Evolutionary conservation across 1,284 basidiomycete genomes (phyloP).

Genomic region (Melampsora larici-populina): DNA sequence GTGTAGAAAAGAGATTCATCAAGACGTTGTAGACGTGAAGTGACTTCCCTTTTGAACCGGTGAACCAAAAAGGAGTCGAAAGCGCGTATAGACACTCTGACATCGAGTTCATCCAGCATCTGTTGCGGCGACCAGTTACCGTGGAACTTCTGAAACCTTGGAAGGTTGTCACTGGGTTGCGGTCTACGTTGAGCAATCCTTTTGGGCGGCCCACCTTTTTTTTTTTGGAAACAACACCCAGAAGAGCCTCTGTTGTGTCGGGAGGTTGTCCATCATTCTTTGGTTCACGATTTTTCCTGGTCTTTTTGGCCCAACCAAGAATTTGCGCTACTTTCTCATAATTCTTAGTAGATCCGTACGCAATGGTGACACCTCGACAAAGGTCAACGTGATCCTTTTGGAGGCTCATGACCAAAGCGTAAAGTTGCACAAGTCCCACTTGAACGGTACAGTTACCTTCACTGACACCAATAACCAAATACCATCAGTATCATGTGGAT

Average conservation of each 20-base stretch:
- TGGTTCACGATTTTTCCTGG: background rate
- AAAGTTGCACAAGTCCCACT: background rate
- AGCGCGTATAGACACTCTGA: background rate
- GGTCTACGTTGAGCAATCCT: background rate
- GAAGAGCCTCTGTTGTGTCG: too few relatives aligned
- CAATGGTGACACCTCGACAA: background rate
- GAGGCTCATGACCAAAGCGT: background rate
- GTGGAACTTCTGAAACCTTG: background rate
- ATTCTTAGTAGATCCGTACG: background rate
- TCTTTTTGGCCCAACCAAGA: background rate
- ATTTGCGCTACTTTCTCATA: too few relatives aligned
- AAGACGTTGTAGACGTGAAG: too few relatives aligned
- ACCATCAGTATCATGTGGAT: conserved; percentile 7
- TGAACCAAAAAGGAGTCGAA: background rate
- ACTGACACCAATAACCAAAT: background rate
- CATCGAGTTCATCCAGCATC: conserved; percentile 2
- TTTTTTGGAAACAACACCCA: background rate
- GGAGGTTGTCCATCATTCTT: conserved; percentile 6
- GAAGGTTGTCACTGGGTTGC: background rate
- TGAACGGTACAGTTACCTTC: background rate
- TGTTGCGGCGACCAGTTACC: background rate
- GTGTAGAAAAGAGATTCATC: too few relatives aligned
- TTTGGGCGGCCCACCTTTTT: background rate
- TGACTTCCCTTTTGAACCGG: too few relatives aligned
- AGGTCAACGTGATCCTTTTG: background rate